phyloP scores from a whole-genome alignment of 805 yeast genomes.

The Candida anglica region DNA sequence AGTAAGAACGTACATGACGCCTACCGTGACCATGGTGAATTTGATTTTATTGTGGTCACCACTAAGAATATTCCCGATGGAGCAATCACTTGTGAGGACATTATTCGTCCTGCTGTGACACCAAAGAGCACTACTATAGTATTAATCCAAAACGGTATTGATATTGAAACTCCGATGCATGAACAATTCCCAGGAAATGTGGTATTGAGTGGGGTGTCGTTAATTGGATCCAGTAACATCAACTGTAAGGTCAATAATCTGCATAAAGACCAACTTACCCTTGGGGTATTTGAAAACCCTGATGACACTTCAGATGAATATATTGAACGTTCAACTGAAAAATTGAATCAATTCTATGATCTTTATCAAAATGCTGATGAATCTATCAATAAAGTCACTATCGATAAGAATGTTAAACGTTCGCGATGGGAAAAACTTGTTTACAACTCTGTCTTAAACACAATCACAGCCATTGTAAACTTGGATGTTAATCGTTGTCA shows the following conservation, averaged over 20 bases:
- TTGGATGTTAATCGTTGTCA: slow-evolving; percentile 34
- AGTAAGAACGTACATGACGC: slow-evolving; percentile 29
- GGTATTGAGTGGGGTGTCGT: slow-evolving; percentile 32
- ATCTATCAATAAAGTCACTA: slow-evolving; percentile 15
- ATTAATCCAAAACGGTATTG: slow-evolving; percentile 39
- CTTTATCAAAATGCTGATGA: slow-evolving; percentile 25
- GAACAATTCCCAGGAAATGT: slow-evolving; percentile 28
- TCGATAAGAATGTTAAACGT: slow-evolving; percentile 26
- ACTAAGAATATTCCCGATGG: slow-evolving; percentile 38
- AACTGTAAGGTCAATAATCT: slow-evolving; percentile 15
- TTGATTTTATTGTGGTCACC: slow-evolving; percentile 34
- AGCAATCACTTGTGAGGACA: slow-evolving; percentile 35
- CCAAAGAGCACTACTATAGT: slow-evolving; percentile 22
- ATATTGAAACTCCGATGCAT: slow-evolving; percentile 30
- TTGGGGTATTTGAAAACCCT: slow-evolving; percentile 17
- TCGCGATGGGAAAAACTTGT: slow-evolving; percentile 38
- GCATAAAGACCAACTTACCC: slow-evolving; percentile 15
- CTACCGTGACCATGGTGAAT: slow-evolving; percentile 16
- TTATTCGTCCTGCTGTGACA: slow-evolving; percentile 33
- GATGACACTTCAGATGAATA: slow-evolving; percentile 12
- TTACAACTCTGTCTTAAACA: slow-evolving; percentile 33
- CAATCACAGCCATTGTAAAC: slow-evolving; percentile 29
- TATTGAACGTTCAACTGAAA: slow-evolving; percentile 6
- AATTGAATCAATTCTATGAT: slow-evolving; percentile 17
- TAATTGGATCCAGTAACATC: slow-evolving; percentile 31